Percentiles rank a stretch among this genome's conserved stretches.
Evolutionary conservation across 2,329 filamentous ascomycete genomes (phyloP).

Genomic region (Fusarium euwallaceae): DNA sequence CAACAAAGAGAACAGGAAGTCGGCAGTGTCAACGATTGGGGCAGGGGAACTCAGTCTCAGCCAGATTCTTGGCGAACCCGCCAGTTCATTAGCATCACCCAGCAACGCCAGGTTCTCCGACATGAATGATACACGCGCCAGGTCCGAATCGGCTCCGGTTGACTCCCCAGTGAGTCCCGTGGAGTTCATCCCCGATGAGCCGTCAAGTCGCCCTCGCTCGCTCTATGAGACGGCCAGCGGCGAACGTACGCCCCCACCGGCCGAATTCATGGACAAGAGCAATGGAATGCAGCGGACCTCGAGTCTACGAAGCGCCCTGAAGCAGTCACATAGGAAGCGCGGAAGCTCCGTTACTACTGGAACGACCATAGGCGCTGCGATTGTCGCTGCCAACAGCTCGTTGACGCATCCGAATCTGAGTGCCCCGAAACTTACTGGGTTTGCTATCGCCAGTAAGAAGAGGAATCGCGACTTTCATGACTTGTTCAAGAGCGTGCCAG

Average conservation of each 20-base stretch:
- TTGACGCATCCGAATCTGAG: constrained; percentile 74
- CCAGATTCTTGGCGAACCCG: constrained; percentile 80
- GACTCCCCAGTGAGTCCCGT: constrained; percentile 53
- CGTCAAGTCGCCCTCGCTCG: constrained; percentile 61
- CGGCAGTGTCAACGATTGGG: constrained; percentile 89
- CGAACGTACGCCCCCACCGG: constrained; percentile 73
- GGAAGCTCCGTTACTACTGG: constrained; percentile 82
- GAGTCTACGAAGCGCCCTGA: constrained; percentile 75
- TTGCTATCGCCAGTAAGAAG: constrained; percentile 96
- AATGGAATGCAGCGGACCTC: constrained; percentile 70
- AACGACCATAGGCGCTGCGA: constrained; percentile 76
- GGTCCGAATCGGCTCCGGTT: constrained; percentile 71
- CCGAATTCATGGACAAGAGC: constrained; percentile 73
- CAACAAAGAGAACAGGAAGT: constrained; percentile 71
- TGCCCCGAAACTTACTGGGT: constrained; percentile 87
- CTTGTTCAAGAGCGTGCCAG: constrained; percentile 94
- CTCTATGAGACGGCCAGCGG: constrained; percentile 63
- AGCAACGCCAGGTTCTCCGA: constrained; percentile 69
- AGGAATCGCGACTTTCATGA: constrained; percentile 95
- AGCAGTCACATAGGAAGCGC: constrained; percentile 75
- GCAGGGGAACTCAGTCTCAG: constrained; percentile 90
- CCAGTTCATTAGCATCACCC: constrained; percentile 67
- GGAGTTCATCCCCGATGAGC: constrained; percentile 52
- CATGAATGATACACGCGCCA: constrained; percentile 58
- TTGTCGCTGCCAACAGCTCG: constrained; percentile 77